These are phyloP conservation scores for Musa balbisiana DNA, from an alignment of 202 grass and related monocot genomes.

Conservation along the genomic window DNA sequence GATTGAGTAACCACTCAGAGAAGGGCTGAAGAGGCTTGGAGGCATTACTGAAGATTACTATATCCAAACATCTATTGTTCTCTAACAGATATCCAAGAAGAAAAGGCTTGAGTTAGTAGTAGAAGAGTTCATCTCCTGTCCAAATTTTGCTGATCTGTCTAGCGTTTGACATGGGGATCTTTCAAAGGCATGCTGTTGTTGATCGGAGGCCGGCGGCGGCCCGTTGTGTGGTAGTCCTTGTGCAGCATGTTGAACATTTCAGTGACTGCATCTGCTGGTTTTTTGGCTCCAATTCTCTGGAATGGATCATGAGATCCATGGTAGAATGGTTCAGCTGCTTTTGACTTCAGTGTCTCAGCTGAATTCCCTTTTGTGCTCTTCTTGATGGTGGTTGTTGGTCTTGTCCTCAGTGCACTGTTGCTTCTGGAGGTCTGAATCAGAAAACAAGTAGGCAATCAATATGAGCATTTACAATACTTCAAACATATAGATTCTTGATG, in stretches of 20 bases:
- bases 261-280: constrained; percentile 18
- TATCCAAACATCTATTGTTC: neutral
- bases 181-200: constrained; percentile 47
- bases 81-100: neutral
- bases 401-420: neutral
- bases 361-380: neutral
- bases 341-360: neutral
- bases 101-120: too few species aligned
- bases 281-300: neutral
- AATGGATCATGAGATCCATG: neutral
- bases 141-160: neutral
- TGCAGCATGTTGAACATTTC: constrained; percentile 52
- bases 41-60: neutral
- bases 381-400: neutral
- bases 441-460: neutral
- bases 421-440: neutral
- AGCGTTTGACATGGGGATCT: constrained; percentile 1
- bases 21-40: neutral
- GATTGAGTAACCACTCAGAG: neutral
- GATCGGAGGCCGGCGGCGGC: constrained; percentile 39
- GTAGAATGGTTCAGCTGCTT: neutral
- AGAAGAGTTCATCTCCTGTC: too few species aligned
- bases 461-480: too few species aligned
- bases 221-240: constrained; percentile 35
- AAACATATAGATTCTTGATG: too few species aligned